Base-by-base conservation (phyloP, 2,329 filamentous ascomycete genomes). In the Penicillium polonicum region DNA sequence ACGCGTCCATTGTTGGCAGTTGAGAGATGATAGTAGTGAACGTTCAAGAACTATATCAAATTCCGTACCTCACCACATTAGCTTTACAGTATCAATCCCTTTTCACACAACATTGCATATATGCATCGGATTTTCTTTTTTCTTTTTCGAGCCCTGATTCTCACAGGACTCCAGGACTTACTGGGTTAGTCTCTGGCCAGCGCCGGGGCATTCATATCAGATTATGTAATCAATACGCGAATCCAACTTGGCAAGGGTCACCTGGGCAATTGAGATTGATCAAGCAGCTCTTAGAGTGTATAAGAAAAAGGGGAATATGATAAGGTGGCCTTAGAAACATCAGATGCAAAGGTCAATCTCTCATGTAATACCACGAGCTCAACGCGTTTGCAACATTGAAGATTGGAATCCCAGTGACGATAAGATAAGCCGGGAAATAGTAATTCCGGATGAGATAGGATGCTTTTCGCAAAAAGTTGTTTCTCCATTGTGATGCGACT, bases 401-500 rank as follows among this genome's bases (percentile, higher is more conserved):
- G 10, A 5, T 12, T 12, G 29, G 10, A 12, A 31, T 29, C 15
- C 17, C 19, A 5, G 12, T 12, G 31, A 10, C 36, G 69, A 71
- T 71, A 71, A 72, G 70, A 70, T 72, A 69, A 65, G 25, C 4
- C 46, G 67, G 64, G 60, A n/a, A 5, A 68, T 58, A 4, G 25
- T 68, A 67, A 8, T 45, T 68, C 64, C 70, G 60, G 3, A 62
- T 62, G 59, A 48, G 62, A 66, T 70, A 67, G 59, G 58, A 53
- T 49, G 45, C 23, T 51, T 52, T 58, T 55, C 61, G 50, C 56
- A 60, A 65, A 65, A 69, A 70, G 68, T 59, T 59, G 55, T 19
- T 48, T 49, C 42, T 41, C 33, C 52, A 31, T 25, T 42, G 19
- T 29, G 43, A 33, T 43, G 52, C 51, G 55, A 48, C 54, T 44